Evolutionary conservation across 352 stramenopile genomes (phyloP).

Genomic region (Pythium grandisporangium): DNA sequence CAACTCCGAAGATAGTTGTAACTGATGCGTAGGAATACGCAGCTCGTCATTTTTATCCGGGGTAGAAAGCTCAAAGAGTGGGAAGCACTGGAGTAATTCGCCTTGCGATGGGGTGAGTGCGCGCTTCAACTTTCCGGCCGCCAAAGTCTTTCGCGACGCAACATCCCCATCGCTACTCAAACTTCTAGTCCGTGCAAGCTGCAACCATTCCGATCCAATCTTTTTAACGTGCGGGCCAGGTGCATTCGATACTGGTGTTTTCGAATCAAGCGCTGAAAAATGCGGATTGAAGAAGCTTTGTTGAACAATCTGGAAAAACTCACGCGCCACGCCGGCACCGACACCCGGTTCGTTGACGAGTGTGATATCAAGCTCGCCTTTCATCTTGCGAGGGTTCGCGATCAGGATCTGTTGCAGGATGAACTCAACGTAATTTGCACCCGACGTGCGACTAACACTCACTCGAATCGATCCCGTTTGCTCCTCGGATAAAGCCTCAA

Average conservation of each 20-base stretch:
- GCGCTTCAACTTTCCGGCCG: not conserved
- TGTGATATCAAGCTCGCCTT: conserved; percentile 50
- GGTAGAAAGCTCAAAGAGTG: conserved; percentile 42
- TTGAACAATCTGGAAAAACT: conserved; percentile 74
- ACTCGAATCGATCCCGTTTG: conserved; percentile 36
- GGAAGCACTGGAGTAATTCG: conserved; percentile 31
- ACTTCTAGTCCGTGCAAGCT: conserved; percentile 33
- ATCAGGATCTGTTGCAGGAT: conserved; percentile 62
- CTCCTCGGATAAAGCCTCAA: conserved; percentile 51
- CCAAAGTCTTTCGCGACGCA: not conserved
- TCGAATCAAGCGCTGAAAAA: conserved; percentile 2
- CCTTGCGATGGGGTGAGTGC: conserved; percentile 1
- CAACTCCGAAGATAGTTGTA: conserved; percentile 19
- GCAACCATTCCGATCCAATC: conserved; percentile 55
- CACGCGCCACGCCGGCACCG: conserved; percentile 46
- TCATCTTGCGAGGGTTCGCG: conserved; percentile 28
- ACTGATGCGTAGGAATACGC: conserved; percentile 17
- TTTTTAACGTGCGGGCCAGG: conserved; percentile 29
- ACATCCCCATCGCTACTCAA: not conserved
- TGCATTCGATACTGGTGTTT: not conserved
- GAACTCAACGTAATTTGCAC: conserved; percentile 57
- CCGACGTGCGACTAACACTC: conserved; percentile 49
- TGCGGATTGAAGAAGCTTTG: conserved; percentile 39
- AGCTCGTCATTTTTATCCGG: conserved; percentile 21
- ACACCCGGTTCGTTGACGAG: conserved; percentile 64